These are phyloP conservation scores for Chenopodium suecicum DNA, from an alignment of 148 eudicot genomes.

Conservation along the genomic window DNA sequence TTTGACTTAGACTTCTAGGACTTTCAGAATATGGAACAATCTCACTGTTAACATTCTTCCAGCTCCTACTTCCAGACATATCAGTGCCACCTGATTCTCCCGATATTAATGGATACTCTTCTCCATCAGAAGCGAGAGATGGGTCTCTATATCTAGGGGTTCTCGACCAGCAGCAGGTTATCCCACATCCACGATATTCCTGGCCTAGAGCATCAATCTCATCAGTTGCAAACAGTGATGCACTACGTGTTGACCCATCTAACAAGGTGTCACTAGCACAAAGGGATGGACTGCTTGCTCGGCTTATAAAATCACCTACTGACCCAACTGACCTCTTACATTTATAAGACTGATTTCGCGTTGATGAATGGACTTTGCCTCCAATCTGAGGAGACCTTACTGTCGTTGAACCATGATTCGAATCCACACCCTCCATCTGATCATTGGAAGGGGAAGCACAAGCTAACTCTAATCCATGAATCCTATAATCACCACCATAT, in stretches of 20 bases:
- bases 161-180: slow-evolving; percentile 85
- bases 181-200: slow-evolving; percentile 61
- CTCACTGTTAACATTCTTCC: slow-evolving; percentile 43
- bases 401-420: slow-evolving; percentile 51
- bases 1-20: slow-evolving; percentile 75
- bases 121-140: slow-evolving; percentile 46
- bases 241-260: slow-evolving; percentile 47
- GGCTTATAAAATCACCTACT: slow-evolving; percentile 60
- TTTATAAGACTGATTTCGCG: slow-evolving; percentile 27
- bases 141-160: slow-evolving; percentile 56
- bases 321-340: slow-evolving; percentile 44
- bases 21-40: slow-evolving; percentile 43
- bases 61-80: slow-evolving; percentile 40
- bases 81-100: slow-evolving; percentile 40
- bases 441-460: slow-evolving; percentile 42
- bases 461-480: slow-evolving; percentile 46
- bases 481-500: slow-evolving; percentile 30
- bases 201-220: slow-evolving; percentile 47
- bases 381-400: slow-evolving; percentile 35
- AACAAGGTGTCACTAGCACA: slow-evolving; percentile 39
- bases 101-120: slow-evolving; percentile 65
- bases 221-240: slow-evolving; percentile 49
- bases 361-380: slow-evolving; percentile 28
- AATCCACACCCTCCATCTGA: slow-evolving; percentile 51
- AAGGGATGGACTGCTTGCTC: slow-evolving; percentile 58